Evolutionary conservation across 179 eudicot species (phyloP), one percentile per base, ranked within the genome.

Genomic region (Sideroxylon spinosum): DNA sequence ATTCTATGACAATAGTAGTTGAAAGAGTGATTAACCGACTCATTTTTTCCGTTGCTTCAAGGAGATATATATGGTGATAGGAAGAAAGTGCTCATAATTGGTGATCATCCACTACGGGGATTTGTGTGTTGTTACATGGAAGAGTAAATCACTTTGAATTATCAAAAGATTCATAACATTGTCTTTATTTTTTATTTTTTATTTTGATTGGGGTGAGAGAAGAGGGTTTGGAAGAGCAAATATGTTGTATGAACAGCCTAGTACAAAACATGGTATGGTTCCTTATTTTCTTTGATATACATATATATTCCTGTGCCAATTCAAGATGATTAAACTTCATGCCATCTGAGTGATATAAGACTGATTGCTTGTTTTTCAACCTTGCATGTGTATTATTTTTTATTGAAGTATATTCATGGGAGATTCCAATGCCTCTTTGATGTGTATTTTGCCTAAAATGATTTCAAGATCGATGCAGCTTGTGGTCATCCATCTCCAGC

Each of bases 161-260:
- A n/a, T 17, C 48, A 59, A 3, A 37, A 37, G 44, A 37, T 37
- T 37, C 1, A 3, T n/a, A n/a, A 50, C 66, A 10, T 26, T 55
- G 59, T 17, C 19, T 26, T 9, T 50, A 8, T 55, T 0, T 9
- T 29, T 17, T 3, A 28, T 8, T 23, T 17, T 28, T 6, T 26
- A 0, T 55, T 9, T 28, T 9, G 8, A 6, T 29, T 20, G 12
- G 13, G 65, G 23, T 17, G 22, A 7, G 62, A 26, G 76, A 37
- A 1, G 44, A 37, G 44, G 44, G 5, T 37, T 37, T 20, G 50
- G 65, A 28, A 53, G 8, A 7, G 25, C 49, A 74, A 32, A 59
- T 44, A 3, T 59, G 19, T 44, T 75, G 53, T 13, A 75, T 10
- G 55, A 59, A 74, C 50, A 74, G 32, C 28, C 76, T 60, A 12